These are phyloP conservation scores for Arthrobotrys conoides DNA, from an alignment of 2,329 filamentous ascomycete species.

Conservation along the genomic window DNA sequence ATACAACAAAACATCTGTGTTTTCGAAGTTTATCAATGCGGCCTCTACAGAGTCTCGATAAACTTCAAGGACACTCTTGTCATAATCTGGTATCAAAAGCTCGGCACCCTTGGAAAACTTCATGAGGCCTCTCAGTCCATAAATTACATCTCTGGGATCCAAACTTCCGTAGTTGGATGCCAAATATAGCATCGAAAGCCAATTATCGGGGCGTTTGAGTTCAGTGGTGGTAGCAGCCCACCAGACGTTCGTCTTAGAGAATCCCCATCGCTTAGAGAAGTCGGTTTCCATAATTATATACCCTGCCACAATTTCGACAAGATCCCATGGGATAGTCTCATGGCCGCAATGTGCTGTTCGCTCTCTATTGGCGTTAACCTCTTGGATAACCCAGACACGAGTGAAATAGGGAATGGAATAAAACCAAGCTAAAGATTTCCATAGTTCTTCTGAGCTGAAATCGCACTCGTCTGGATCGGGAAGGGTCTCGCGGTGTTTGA, in stretches of 20 bases:
- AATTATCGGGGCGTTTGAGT: conserved; percentile 63
- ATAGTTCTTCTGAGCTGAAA: conserved; percentile 62
- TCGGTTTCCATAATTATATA: conserved; percentile 64
- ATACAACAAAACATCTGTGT: conserved; percentile 63
- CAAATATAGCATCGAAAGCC: conserved; percentile 64
- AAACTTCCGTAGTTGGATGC: conserved; percentile 62
- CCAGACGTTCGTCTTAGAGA: conserved; percentile 64
- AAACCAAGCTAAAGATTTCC: conserved; percentile 63
- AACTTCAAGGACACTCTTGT: conserved; percentile 61
- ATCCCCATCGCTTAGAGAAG: conserved; percentile 63
- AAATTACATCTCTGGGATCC: conserved; percentile 62
- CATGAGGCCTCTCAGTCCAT: conserved; percentile 63
- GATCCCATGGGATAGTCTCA: conserved; percentile 63
- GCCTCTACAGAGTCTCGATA: conserved; percentile 64
- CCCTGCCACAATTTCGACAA: conserved; percentile 63
- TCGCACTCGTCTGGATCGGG: conserved; percentile 62
- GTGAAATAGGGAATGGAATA: conserved; percentile 63
- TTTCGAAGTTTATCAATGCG: conserved; percentile 63
- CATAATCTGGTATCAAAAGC: conserved; percentile 62
- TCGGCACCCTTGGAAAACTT: conserved; percentile 56
- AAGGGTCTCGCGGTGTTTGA: conserved; percentile 58
- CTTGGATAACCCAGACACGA: conserved; percentile 63
- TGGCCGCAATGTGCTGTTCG: conserved; percentile 62
- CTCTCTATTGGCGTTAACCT: conserved; percentile 62
- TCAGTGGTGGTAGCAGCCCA: conserved; percentile 63